Percentiles rank a stretch among this genome's conserved stretches.
These are phyloP conservation scores for Hypoxylon rickii DNA, from an alignment of 495 filamentous ascomycete genomes.

Conservation along the genomic window DNA sequence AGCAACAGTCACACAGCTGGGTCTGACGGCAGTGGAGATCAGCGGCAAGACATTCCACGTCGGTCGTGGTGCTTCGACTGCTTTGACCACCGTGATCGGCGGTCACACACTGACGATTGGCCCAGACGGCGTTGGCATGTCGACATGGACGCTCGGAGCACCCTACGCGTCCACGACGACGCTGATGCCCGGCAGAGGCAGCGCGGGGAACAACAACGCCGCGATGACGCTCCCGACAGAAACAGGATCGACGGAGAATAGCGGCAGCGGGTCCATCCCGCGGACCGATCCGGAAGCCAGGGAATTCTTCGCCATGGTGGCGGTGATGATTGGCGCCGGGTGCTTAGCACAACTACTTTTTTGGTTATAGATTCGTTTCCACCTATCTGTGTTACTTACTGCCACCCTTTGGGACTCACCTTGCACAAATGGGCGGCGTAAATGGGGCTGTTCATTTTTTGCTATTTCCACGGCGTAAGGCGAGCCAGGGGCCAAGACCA, in stretches of 20 bases:
- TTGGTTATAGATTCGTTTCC: constrained; percentile 1
- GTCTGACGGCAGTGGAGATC: constrained; percentile 55
- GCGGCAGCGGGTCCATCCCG: neutral
- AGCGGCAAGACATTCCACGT: constrained; percentile 49
- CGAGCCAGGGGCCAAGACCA: too few relatives aligned
- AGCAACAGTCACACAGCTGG: constrained; percentile 52
- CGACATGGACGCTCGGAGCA: constrained; percentile 45
- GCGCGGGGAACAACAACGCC: constrained; percentile 10
- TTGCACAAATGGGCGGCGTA: too few relatives aligned
- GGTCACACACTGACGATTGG: constrained; percentile 51
- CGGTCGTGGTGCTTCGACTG: constrained; percentile 29
- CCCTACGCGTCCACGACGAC: constrained; percentile 51
- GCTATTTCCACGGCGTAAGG: too few relatives aligned
- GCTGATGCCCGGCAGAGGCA: constrained; percentile 33
- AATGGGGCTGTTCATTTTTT: too few relatives aligned
- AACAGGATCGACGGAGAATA: constrained; percentile 14
- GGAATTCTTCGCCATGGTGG: constrained; percentile 2
- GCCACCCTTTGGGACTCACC: too few relatives aligned
- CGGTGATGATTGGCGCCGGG: constrained; percentile 24
- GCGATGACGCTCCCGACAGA: constrained; percentile 17
- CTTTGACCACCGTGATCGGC: constrained; percentile 47
- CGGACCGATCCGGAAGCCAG: constrained; percentile 8
- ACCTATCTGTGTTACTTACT: neutral
- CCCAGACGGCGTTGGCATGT: constrained; percentile 47
- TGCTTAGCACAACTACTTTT: constrained; percentile 29